These are phyloP conservation scores for Gyrodon lividus DNA, from an alignment of 768 basidiomycete genomes.

Conservation along the genomic window DNA sequence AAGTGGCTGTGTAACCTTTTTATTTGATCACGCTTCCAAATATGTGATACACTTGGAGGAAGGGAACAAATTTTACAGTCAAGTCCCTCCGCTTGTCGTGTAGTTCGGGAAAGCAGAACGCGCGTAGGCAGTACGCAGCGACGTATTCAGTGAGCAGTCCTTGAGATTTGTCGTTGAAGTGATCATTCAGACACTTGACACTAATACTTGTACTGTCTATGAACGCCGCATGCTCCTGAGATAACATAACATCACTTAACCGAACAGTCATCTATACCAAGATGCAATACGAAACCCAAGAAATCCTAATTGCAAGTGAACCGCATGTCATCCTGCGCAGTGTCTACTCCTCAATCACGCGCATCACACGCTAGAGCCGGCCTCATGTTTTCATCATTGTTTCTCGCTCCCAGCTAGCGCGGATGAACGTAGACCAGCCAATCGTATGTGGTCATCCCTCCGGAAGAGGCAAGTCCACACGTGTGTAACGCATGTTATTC, in stretches of 20 bases:
- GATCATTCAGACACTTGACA: not conserved
- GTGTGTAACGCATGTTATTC: conserved; percentile 21
- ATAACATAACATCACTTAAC: conserved; percentile 2
- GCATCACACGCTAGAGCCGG: conserved; percentile 11
- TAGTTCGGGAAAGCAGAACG: not conserved
- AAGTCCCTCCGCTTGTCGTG: not conserved
- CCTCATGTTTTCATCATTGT: conserved; percentile 20
- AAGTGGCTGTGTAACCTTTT: conserved; percentile 26
- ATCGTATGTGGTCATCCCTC: not conserved
- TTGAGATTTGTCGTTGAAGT: not conserved
- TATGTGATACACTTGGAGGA: not conserved
- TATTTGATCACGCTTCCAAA: not conserved
- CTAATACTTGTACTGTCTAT: not conserved
- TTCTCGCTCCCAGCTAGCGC: not conserved
- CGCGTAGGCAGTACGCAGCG: not conserved
- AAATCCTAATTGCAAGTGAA: no score
- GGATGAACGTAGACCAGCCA: conserved; percentile 13
- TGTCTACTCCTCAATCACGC: conserved; percentile 15
- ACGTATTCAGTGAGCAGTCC: not conserved
- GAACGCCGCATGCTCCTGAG: not conserved
- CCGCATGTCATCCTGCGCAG: no score
- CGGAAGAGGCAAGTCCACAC: conserved; percentile 22
- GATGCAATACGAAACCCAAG: no score
- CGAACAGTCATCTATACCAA: not conserved
- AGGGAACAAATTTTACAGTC: not conserved